Conservation (phyloP, 2,329 filamentous ascomycete species). For the Rhynchosporium secalis region DNA sequence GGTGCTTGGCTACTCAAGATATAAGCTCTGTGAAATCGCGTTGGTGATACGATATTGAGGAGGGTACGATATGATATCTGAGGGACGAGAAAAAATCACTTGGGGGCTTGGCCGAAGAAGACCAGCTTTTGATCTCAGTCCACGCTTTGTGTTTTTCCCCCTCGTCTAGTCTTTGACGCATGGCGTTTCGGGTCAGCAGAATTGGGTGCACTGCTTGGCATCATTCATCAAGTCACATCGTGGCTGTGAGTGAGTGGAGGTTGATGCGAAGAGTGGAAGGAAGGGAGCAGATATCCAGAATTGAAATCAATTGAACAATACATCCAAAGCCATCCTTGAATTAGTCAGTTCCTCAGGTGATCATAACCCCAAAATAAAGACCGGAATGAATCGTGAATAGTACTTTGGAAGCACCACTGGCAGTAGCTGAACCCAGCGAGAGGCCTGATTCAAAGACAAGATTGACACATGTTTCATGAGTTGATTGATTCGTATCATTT, state of each 20-base stretch:
- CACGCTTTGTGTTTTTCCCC: slow-evolving; percentile 8
- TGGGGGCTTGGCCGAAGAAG: background rate
- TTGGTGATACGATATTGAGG: slow-evolving; percentile 2
- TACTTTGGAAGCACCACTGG: too few relatives aligned
- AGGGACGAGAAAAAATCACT: background rate
- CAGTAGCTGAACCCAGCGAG: too few relatives aligned
- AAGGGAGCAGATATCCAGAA: background rate
- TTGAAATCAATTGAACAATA: too few relatives aligned
- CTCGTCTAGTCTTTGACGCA: slow-evolving; percentile 6
- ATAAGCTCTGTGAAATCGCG: background rate
- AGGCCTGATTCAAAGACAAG: background rate
- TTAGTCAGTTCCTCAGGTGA: too few relatives aligned
- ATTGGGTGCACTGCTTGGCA: slow-evolving; percentile 1
- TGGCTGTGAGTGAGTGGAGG: background rate
- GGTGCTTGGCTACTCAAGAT: background rate
- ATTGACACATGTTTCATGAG: background rate
- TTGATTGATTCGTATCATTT: slow-evolving; percentile 4
- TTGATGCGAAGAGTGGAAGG: background rate
- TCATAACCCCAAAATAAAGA: too few relatives aligned
- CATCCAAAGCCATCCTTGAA: too few relatives aligned
- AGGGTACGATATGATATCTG: slow-evolving; percentile 3
- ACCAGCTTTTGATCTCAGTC: background rate
- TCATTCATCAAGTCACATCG: background rate
- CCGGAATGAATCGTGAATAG: too few relatives aligned
- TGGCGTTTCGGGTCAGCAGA: slow-evolving; percentile 15